phyloP scores from a whole-genome alignment of 495 filamentous ascomycete species.

The Aspergillus bridgeri region DNA sequence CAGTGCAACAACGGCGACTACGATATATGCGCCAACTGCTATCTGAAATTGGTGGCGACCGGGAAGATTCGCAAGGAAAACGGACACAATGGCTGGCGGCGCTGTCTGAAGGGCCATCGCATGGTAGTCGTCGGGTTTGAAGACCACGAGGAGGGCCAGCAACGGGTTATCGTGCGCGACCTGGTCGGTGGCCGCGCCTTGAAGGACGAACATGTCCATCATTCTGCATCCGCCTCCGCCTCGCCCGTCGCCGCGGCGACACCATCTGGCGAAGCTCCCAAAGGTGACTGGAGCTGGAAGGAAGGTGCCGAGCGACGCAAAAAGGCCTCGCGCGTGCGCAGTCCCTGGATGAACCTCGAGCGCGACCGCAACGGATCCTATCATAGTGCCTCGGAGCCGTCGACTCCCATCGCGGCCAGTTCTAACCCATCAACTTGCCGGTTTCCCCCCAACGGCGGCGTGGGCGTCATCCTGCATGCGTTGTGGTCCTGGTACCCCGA shows the following conservation, averaged over 20 bases:
- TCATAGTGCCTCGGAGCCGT: not conserved
- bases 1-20: conserved; percentile 71
- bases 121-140: conserved; percentile 78
- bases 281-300: conserved; percentile 49
- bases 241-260: conserved; percentile 12
- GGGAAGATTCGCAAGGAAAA: conserved; percentile 68
- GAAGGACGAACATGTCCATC: conserved; percentile 48
- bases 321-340: conserved; percentile 43
- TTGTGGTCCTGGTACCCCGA: conserved; percentile 71
- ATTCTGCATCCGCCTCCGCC: conserved; percentile 15
- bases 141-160: conserved; percentile 55
- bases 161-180: conserved; percentile 57
- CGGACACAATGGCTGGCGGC: conserved; percentile 73
- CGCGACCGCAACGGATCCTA: conserved; percentile 4
- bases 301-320: conserved; percentile 46
- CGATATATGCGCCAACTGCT: conserved; percentile 78
- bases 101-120: conserved; percentile 74
- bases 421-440: conserved; percentile 18
- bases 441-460: conserved; percentile 70
- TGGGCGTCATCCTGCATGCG: conserved; percentile 58
- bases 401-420: conserved; percentile 12
- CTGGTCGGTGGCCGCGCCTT: conserved; percentile 68
- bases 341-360: conserved; percentile 1
- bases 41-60: conserved; percentile 56
- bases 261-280: conserved; percentile 9